phyloP scores from a whole-genome alignment of 2,329 filamentous ascomycete genomes.

The Pseudopithomyces chartarum region DNA sequence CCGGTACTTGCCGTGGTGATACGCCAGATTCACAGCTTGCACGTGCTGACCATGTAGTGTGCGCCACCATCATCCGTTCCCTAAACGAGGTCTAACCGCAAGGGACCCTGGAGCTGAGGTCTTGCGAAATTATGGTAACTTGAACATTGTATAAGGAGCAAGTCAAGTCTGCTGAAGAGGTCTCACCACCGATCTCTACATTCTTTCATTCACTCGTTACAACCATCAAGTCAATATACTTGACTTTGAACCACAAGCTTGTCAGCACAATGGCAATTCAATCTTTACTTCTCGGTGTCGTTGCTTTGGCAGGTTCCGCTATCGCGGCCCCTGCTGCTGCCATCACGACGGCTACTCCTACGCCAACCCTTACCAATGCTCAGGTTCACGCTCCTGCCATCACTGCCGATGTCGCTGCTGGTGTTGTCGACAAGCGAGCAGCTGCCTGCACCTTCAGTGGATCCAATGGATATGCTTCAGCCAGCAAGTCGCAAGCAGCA shows the following conservation, averaged over 20 bases:
- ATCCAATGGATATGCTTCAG: constrained; percentile 52
- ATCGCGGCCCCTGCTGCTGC: neutral
- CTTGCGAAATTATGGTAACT: neutral
- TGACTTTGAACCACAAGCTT: neutral
- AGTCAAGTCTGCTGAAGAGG: neutral
- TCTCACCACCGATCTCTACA: neutral
- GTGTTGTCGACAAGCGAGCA: constrained; percentile 25
- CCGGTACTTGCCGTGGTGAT: neutral
- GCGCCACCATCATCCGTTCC: neutral
- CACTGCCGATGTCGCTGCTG: constrained; percentile 11
- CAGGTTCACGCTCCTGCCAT: neutral
- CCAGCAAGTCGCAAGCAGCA: constrained; percentile 54
- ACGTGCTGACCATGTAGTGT: neutral
- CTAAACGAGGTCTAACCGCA: neutral
- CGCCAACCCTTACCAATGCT: too few relatives aligned
- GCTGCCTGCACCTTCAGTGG: constrained; percentile 57
- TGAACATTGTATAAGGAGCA: neutral
- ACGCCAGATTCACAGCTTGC: neutral
- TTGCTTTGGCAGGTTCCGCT: neutral
- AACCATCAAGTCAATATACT: neutral
- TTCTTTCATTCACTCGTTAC: neutral
- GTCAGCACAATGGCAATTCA: neutral
- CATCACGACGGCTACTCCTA: too few relatives aligned
- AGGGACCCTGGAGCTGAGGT: neutral
- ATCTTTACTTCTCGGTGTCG: neutral